Conservation (phyloP, 352 stramenopile species). For the Stephanocyclus meneghinianus region DNA sequence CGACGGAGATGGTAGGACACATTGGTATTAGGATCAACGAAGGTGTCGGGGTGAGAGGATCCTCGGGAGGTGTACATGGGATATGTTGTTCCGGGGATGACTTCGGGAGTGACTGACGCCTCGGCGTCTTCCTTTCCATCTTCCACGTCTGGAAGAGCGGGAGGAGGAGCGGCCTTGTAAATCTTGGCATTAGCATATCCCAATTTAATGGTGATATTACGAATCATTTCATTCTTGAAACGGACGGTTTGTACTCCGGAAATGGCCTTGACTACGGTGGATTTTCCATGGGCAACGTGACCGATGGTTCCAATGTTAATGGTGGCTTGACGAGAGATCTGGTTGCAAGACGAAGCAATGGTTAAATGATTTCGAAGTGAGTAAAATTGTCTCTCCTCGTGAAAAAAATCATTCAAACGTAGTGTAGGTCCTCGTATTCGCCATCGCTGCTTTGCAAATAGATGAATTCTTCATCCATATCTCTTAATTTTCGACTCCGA, state of each 20-base stretch:
- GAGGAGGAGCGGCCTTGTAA: slow-evolving; percentile 87
- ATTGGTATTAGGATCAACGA: slow-evolving; percentile 73
- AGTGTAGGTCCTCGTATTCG: no score
- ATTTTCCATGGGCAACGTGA: slow-evolving; percentile 99
- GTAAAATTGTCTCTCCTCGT: not conserved
- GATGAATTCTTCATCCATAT: no score
- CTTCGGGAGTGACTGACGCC: slow-evolving; percentile 15
- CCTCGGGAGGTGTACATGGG: slow-evolving; percentile 79
- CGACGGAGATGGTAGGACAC: slow-evolving; percentile 84
- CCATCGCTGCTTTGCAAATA: no score
- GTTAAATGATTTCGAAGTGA: not conserved
- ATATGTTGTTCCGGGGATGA: slow-evolving; percentile 44
- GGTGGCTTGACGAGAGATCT: slow-evolving; percentile 92
- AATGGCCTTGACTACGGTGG: slow-evolving; percentile 99
- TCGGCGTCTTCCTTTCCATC: slow-evolving; percentile 58
- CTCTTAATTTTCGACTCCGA: no score
- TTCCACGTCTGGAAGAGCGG: slow-evolving; percentile 24
- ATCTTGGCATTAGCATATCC: slow-evolving; percentile 99
- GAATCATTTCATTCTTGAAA: slow-evolving; percentile 96
- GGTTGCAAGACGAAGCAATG: not conserved
- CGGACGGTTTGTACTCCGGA: slow-evolving; percentile 98
- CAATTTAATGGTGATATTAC: slow-evolving; percentile 99
- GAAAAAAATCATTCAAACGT: no score
- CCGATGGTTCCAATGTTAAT: slow-evolving; percentile 99
- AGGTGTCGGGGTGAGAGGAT: slow-evolving; percentile 84